A percentile compares a stretch with the other conserved stretches of the same genome.
These are phyloP conservation scores for Calcarisporium arbuscula DNA, from an alignment of 2,329 filamentous ascomycete species.

Conservation along the genomic window DNA sequence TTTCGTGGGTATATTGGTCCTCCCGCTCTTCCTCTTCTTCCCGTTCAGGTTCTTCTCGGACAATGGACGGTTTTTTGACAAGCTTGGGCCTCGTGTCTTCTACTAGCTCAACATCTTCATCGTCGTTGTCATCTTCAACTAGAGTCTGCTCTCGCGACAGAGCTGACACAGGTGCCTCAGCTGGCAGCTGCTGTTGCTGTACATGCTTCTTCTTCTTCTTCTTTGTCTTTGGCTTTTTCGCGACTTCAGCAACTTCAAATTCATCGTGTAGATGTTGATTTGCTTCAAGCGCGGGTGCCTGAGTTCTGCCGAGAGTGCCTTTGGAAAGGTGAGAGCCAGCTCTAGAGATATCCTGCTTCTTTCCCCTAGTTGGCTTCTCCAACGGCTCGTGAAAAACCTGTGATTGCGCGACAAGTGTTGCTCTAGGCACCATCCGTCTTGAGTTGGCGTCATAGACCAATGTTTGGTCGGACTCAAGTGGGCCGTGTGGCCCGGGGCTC, in stretches of 20 bases:
- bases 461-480: conserved; percentile 33
- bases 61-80: conserved; percentile 36
- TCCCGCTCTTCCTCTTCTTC: conserved; percentile 26
- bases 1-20: conserved; percentile 7
- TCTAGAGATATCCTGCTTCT: conserved; percentile 28
- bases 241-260: neutral
- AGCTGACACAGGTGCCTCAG: neutral
- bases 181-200: neutral
- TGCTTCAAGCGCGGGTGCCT: conserved; percentile 38
- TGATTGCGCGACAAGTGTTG: conserved; percentile 36
- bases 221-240: conserved; percentile 1
- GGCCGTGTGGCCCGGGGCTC: too few species aligned
- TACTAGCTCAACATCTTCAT: neutral
- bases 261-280: conserved; percentile 3
- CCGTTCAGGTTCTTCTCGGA: conserved; percentile 38
- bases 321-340: conserved; percentile 41
- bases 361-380: conserved; percentile 32
- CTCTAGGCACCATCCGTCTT: conserved; percentile 50
- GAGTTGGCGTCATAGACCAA: conserved; percentile 62
- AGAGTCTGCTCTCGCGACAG: too few species aligned
- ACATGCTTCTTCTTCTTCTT: too few species aligned
- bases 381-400: conserved; percentile 32
- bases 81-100: conserved; percentile 5
- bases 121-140: too few species aligned
- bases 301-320: conserved; percentile 47